Base-by-base conservation (phyloP, 768 basidiomycete species). In the Rhodotorula kratochvilovae region DNA sequence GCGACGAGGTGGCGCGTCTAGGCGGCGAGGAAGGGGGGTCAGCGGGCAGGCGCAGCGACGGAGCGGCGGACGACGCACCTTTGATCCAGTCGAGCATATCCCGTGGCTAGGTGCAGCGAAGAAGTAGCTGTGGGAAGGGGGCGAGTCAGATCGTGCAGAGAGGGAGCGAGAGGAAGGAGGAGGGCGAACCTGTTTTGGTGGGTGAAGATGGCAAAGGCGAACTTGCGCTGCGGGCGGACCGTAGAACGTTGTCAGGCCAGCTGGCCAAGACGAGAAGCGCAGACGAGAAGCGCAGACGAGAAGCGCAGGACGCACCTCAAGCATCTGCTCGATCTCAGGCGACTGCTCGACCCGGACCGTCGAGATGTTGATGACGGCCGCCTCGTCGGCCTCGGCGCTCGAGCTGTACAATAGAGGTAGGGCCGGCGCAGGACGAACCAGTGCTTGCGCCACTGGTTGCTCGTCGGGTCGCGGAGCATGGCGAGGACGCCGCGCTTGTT, bases 391-490 rank as follows among this genome's bases (percentile, higher is more conserved):
- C 79, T 96, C 92, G 74, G 87, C 88, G 12, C 90, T 89, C 73
- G 87, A 87, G n/a, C 85, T 83, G 81, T 93, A 96, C 64, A 96
- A 74, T 92, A 87, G 13, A 98, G 84, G 80, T 96, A 94, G 0
- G 95, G 95, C 76, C 95, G 86, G 79, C 87, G 86, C 17, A 98
- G 83, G 25, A 93, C 90, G 79, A 93, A 92, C 88, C 90, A 93
- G 66, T 88, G 83, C 78, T 85, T 86, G 76, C 87, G 86, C 96
- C 96, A 99, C 42, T 82, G 80, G 77, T 92, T 87, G 77, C 86
- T 87, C 54, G 85, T 86, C 19, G 93, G 90, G 79, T 98, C 88
- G 36, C 84, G 85, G 75, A 97, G 84, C 71, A 94, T 85, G 82
- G 88, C 81, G 61, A 98, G 82, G 78, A 89, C 82, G 17, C 95